Conservation (phyloP, 2,329 filamentous ascomycete species). For the Cladobotryum mycophilum region DNA sequence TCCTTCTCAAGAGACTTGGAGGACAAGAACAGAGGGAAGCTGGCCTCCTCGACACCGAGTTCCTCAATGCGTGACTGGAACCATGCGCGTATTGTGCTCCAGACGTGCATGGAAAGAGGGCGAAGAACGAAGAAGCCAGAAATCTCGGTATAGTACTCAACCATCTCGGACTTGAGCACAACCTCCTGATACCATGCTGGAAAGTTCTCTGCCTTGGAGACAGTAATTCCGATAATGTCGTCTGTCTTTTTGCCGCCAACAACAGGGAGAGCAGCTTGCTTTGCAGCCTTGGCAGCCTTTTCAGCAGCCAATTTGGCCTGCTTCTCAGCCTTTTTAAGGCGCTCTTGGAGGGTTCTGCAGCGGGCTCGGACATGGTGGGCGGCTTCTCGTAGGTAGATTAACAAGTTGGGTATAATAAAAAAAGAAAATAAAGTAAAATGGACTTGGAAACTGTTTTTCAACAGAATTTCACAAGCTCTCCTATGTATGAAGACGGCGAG, state of each 20-base stretch:
- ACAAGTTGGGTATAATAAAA: not conserved
- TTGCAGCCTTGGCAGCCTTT: conserved; percentile 57
- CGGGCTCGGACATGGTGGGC: not conserved
- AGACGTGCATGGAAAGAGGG: conserved; percentile 60
- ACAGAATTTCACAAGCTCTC: too few species aligned
- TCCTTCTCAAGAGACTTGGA: conserved; percentile 80
- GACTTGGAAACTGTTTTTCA: too few species aligned
- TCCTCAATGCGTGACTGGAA: conserved; percentile 73
- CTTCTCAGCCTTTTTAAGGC: conserved; percentile 62
- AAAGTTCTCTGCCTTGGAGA: conserved; percentile 80
- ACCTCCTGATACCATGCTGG: conserved; percentile 97
- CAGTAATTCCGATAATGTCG: conserved; percentile 81
- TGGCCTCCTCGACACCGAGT: conserved; percentile 90
- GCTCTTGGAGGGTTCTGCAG: conserved; percentile 48
- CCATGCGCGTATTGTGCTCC: conserved; percentile 60
- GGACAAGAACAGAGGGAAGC: conserved; percentile 94
- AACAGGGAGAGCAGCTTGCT: conserved; percentile 44
- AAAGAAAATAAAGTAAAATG: not conserved
- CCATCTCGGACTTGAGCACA: conserved; percentile 92
- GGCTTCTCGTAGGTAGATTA: not conserved
- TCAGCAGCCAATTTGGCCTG: conserved; percentile 54
- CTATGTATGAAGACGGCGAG: not conserved
- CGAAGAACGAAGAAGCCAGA: conserved; percentile 96
- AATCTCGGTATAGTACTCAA: conserved; percentile 92
- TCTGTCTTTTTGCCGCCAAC: conserved; percentile 55